Conservation (phyloP, 768 basidiomycete species). For the Tricholoma terreum region DNA sequence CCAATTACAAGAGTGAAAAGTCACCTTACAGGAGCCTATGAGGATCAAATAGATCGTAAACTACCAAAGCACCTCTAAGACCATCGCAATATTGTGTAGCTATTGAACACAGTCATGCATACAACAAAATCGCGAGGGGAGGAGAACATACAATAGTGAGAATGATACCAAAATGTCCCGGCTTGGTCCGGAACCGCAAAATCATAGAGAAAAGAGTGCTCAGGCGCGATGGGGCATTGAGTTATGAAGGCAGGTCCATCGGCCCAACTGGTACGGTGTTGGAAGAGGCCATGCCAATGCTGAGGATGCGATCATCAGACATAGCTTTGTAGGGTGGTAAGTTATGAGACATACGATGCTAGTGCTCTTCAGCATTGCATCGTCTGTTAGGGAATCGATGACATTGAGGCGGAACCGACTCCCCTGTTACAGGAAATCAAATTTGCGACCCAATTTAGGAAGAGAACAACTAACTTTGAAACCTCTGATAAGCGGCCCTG, state of each 20-base stretch:
- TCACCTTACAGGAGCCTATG: conserved; percentile 19
- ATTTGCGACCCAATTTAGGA: neutral
- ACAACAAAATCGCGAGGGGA: neutral
- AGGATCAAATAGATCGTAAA: conserved; percentile 33
- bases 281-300: conserved; percentile 57
- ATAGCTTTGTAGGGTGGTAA: too few relatives aligned
- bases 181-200: conserved; percentile 28
- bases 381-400: conserved; percentile 40
- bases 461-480: conserved; percentile 15
- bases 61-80: conserved; percentile 35
- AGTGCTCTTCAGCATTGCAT: conserved; percentile 26
- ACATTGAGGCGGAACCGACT: conserved; percentile 42
- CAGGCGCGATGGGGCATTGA: conserved; percentile 46
- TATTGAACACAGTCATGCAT: neutral
- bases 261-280: conserved; percentile 38
- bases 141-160: conserved; percentile 28
- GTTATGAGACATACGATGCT: conserved; percentile 26
- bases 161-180: conserved; percentile 40
- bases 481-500: conserved; percentile 25
- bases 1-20: conserved; percentile 22
- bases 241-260: conserved; percentile 44
- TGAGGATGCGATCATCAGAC: conserved; percentile 5
- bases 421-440: conserved; percentile 20
- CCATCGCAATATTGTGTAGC: conserved; percentile 42
- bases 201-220: conserved; percentile 40